Evolutionary conservation across 2,329 filamentous ascomycete species (phyloP).

Genomic region (Penicillium sp.): DNA sequence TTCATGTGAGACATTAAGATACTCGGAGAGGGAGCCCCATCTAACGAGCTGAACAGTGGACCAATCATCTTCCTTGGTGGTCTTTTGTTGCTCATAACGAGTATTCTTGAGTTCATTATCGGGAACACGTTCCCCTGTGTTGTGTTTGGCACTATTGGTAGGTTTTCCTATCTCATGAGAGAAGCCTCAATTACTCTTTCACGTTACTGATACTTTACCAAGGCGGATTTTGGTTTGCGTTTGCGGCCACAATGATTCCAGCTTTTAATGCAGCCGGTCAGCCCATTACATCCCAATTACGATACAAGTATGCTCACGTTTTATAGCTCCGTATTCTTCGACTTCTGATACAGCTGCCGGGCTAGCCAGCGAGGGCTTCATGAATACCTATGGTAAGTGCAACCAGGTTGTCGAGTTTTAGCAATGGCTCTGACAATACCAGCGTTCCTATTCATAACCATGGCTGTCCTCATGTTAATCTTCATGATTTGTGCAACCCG

Average conservation of each 20-base stretch:
- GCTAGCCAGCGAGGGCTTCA: constrained; percentile 17
- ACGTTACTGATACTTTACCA: not conserved
- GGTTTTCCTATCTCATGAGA: constrained; percentile 2
- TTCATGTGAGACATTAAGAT: constrained; percentile 14
- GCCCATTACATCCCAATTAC: constrained; percentile 43
- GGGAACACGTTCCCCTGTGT: constrained; percentile 54
- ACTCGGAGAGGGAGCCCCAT: not conserved
- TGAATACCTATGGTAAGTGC: constrained; percentile 20
- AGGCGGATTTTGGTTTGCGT: constrained; percentile 49
- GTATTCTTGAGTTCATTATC: constrained; percentile 49
- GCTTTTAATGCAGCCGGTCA: constrained; percentile 45
- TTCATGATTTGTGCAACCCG: constrained; percentile 62
- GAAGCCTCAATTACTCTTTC: not conserved
- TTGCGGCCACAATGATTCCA: constrained; percentile 49
- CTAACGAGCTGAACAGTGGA: constrained; percentile 30
- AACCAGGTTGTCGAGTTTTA: too few species aligned
- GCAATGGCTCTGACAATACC: not conserved
- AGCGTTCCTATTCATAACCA: constrained; percentile 55
- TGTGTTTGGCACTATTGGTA: constrained; percentile 48
- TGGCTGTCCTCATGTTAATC: constrained; percentile 58
- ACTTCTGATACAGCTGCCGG: constrained; percentile 20
- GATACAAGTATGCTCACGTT: not conserved
- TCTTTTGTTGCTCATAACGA: constrained; percentile 45
- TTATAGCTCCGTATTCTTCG: constrained; percentile 21
- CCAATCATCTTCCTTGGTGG: constrained; percentile 48